Evolutionary conservation across 2,329 filamentous ascomycete species (phyloP).

Genomic region (Diaporthe amygdali): DNA sequence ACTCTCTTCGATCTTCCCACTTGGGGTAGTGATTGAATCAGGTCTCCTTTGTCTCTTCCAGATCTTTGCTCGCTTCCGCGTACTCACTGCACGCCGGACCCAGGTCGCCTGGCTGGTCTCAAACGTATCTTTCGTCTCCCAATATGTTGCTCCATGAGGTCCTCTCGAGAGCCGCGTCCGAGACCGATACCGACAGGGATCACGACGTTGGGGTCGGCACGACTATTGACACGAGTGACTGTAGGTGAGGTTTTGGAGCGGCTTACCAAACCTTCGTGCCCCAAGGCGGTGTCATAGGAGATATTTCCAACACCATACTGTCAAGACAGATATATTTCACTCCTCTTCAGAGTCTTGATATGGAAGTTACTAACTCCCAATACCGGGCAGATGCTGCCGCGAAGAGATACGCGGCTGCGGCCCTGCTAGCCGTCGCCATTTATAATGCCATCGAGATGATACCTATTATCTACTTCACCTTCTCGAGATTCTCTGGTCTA

Average conservation of each 20-base stretch:
- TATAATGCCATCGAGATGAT: constrained; percentile 21
- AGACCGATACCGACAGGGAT: not conserved
- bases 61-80: not conserved
- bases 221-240: constrained; percentile 11
- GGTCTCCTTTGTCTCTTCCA: not conserved
- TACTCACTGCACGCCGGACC: not conserved
- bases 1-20: not conserved
- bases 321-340: not conserved
- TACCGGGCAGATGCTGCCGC: constrained; percentile 4
- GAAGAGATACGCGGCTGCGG: constrained; percentile 18
- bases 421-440: constrained; percentile 18
- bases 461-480: constrained; percentile 18
- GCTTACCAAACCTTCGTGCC: not conserved
- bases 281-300: not conserved
- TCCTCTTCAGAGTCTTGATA: not conserved
- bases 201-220: constrained; percentile 4
- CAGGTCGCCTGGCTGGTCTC: not conserved
- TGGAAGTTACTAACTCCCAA: not conserved
- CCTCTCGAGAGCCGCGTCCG: not conserved
- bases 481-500: constrained; percentile 31
- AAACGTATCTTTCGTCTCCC: not conserved
- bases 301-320: not conserved
- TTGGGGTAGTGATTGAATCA: not conserved
- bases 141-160: constrained; percentile 5
- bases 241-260: not conserved